Evolutionary conservation across 768 basidiomycete species (phyloP), one percentile per base, ranked within the genome.

Genomic region (Phaeotremella fagi): DNA sequence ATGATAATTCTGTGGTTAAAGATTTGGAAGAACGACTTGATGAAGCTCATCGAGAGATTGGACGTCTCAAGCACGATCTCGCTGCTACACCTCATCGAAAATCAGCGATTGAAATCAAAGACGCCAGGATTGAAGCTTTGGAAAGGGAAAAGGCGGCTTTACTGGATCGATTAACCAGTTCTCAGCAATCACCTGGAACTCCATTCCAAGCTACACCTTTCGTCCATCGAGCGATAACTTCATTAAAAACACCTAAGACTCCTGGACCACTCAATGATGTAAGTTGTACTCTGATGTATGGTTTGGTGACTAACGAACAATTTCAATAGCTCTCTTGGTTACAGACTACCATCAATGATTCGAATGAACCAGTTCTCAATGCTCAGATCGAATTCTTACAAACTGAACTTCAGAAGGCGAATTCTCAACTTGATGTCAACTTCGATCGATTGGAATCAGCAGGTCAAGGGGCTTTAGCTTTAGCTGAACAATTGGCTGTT

Each of bases 371-470:
- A 22, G 45, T 63, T 14, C 57, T 64, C 23, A 55, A 53, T 24
- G 67, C 65, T 25, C 64, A 68, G 31, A 41, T 69, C 20, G 67
- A 69, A 4, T 60, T 60, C 37, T 59, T 73, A 12, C 67, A 73
- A 38, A 38, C 47, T 5, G 66, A 73, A 50, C 56, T 73, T 16
- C 29, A 55, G 12, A 50, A 60, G 14, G 69, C 63, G 25, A 68
- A 70, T 23, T 50, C 61, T 11, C 69, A 68, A 31, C 63, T 73
- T 18, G 71, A 73, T 48, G 37, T 50, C 38, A 73, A 73, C 54
- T 73, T 73, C 45, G 52, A 55, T 29, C 62, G 71, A 20, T 62
- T 73, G 15, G 71, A 73, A 47, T 59, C 61, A n/a, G 71, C 71
- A 1, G 67, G 70, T 18, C 20, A 67, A 20, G 59, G 64, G 11